These are phyloP conservation scores for Wickerhamomyces mucosus DNA, from an alignment of 805 yeast genomes.

Conservation along the genomic window DNA sequence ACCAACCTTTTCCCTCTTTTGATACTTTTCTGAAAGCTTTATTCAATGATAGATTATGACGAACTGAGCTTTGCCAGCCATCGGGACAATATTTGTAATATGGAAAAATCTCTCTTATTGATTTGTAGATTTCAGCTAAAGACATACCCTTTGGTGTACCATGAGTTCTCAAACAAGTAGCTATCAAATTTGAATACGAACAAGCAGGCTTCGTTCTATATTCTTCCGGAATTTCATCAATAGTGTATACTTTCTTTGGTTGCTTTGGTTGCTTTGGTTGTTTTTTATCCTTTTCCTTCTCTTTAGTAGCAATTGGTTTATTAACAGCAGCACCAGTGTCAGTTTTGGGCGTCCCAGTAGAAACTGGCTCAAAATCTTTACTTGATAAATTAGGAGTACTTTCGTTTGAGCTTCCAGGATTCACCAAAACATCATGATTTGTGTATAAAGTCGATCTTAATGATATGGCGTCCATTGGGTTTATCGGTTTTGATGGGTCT, in stretches of 20 bases:
- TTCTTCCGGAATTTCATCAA: slow-evolving; percentile 85
- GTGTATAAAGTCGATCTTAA: slow-evolving; percentile 40
- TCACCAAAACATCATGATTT: slow-evolving; percentile 7
- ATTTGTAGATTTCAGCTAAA: slow-evolving; percentile 74
- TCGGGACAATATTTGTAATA: slow-evolving; percentile 90
- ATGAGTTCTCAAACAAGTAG: slow-evolving; percentile 63
- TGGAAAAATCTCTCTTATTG: slow-evolving; percentile 81
- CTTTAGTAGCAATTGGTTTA: slow-evolving; percentile 5
- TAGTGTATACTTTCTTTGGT: slow-evolving; percentile 54
- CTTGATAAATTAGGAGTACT: slow-evolving; percentile 11
- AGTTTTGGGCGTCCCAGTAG: background rate
- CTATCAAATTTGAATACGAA: slow-evolving; percentile 73
- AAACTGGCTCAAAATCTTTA: slow-evolving; percentile 17
- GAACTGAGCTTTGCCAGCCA: slow-evolving; percentile 95
- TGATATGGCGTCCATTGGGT: slow-evolving; percentile 55
- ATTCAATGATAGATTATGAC: slow-evolving; percentile 81
- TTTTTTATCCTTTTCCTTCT: slow-evolving; percentile 34
- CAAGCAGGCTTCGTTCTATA: slow-evolving; percentile 76
- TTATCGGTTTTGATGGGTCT: slow-evolving; percentile 31
- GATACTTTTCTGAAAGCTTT: slow-evolving; percentile 76
- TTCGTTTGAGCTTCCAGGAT: slow-evolving; percentile 7
- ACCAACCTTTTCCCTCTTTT: slow-evolving; percentile 89
- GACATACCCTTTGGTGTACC: slow-evolving; percentile 69
- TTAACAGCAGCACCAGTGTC: slow-evolving; percentile 10
- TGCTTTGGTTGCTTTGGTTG: slow-evolving; percentile 41